Evolutionary conservation across 1,284 basidiomycete species (phyloP).

Genomic region (Pseudozyma thailandica): DNA sequence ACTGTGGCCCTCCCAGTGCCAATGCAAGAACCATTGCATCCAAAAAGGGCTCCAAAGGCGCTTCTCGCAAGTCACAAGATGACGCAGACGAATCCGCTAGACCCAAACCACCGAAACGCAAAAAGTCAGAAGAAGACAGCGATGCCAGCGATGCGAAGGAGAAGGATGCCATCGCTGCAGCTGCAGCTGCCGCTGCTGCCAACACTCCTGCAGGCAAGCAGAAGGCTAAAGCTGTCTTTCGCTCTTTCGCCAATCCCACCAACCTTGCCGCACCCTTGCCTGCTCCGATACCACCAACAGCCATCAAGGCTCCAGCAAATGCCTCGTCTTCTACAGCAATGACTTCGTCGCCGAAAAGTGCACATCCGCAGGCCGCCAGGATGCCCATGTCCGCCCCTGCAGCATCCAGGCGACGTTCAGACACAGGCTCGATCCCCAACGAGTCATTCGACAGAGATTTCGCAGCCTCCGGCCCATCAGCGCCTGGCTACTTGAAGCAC

Average conservation of each 20-base stretch:
- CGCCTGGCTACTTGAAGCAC: constrained; percentile 6
- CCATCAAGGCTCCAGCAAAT: constrained; percentile 7
- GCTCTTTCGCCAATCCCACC: constrained; percentile 57
- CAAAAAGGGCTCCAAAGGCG: constrained; percentile 37
- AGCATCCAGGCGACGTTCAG: constrained; percentile 26
- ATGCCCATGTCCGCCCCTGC: constrained; percentile 23
- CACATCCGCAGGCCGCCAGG: constrained; percentile 8
- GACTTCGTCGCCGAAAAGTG: constrained; percentile 16
- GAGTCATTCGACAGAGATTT: constrained; percentile 18
- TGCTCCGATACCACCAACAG: constrained; percentile 13
- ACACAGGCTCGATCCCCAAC: constrained; percentile 18
- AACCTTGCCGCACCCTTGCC: constrained; percentile 54
- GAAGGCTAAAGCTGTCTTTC: constrained; percentile 58
- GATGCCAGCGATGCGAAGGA: constrained; percentile 5
- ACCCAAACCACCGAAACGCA: constrained; percentile 31
- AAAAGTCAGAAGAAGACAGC: constrained; percentile 21
- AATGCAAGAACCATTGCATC: constrained; percentile 46
- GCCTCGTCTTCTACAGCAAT: constrained; percentile 16
- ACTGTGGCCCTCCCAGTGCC: constrained; percentile 50
- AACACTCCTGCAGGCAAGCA: constrained; percentile 20
- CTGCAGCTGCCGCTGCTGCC: neutral
- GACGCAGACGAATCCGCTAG: constrained; percentile 10
- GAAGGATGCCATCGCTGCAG: constrained; percentile 2
- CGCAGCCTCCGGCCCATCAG: constrained; percentile 1
- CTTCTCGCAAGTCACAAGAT: constrained; percentile 26